These are phyloP conservation scores for Boletus reticuloceps DNA, from an alignment of 768 basidiomycete species.

Conservation along the genomic window DNA sequence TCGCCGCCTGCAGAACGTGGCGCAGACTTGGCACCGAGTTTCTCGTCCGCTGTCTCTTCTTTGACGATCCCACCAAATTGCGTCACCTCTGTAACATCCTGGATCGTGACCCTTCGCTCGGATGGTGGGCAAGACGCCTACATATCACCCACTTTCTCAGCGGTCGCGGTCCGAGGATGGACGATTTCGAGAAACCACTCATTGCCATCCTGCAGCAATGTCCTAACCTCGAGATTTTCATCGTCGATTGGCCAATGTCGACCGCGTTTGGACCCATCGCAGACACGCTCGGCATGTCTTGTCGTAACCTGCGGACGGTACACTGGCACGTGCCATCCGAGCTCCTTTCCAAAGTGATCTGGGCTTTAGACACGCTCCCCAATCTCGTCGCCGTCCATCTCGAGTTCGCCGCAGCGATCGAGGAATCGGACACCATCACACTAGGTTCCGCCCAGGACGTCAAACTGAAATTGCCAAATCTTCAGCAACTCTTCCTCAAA, in stretches of 20 bases:
- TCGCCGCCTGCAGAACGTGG: slow-evolving; percentile 66
- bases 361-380: slow-evolving; percentile 65
- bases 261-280: slow-evolving; percentile 60
- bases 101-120: slow-evolving; percentile 49
- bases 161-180: slow-evolving; percentile 40
- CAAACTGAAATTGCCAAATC: slow-evolving; percentile 47
- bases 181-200: slow-evolving; percentile 53
- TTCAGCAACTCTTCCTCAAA: slow-evolving; percentile 62
- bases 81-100: slow-evolving; percentile 50
- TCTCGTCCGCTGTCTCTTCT: slow-evolving; percentile 67
- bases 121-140: slow-evolving; percentile 74
- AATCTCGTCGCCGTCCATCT: slow-evolving; percentile 55
- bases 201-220: slow-evolving; percentile 60
- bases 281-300: slow-evolving; percentile 55
- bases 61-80: slow-evolving; percentile 57
- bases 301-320: slow-evolving; percentile 54
- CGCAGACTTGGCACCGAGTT: slow-evolving; percentile 59
- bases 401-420: slow-evolving; percentile 36
- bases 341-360: slow-evolving; percentile 63
- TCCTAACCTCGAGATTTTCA: slow-evolving; percentile 72
- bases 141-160: slow-evolving; percentile 57
- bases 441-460: slow-evolving; percentile 64
- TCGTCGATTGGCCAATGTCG: slow-evolving; percentile 64
- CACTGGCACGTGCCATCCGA: slow-evolving; percentile 58
- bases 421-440: slow-evolving; percentile 43